These are phyloP conservation scores for Biscogniauxia sp. DNA, from an alignment of 2,329 filamentous ascomycete genomes.

Conservation along the genomic window DNA sequence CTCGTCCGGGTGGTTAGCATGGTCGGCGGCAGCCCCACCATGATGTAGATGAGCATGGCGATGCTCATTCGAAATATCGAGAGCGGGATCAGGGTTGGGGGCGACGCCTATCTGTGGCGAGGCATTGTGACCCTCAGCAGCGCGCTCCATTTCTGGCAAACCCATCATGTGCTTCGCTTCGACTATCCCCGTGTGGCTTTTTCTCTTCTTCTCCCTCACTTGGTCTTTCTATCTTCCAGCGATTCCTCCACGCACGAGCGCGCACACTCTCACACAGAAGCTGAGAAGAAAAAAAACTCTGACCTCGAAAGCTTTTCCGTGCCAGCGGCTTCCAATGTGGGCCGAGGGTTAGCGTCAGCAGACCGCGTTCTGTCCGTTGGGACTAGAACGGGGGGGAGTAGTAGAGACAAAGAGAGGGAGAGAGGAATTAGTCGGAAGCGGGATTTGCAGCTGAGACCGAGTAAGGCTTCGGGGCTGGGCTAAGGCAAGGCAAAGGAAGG, in stretches of 20 bases:
- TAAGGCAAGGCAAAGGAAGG: background rate
- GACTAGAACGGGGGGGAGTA: slow-evolving; percentile 11
- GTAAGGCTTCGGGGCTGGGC: background rate
- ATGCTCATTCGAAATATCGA: slow-evolving; percentile 42
- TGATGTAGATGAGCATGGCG: slow-evolving; percentile 44
- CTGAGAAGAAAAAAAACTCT: background rate
- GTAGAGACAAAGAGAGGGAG: slow-evolving; percentile 6
- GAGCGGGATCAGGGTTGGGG: slow-evolving; percentile 26
- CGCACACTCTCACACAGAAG: background rate
- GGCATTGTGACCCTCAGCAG: slow-evolving; percentile 22
- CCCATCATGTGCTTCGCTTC: slow-evolving; percentile 14
- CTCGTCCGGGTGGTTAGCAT: slow-evolving; percentile 38
- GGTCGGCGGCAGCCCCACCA: slow-evolving; percentile 33
- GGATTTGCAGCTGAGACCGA: background rate
- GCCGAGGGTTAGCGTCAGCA: slow-evolving; percentile 8
- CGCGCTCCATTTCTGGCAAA: slow-evolving; percentile 20
- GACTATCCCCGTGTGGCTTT: slow-evolving; percentile 2
- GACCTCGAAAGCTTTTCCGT: slow-evolving; percentile 4
- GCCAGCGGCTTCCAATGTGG: slow-evolving; percentile 9
- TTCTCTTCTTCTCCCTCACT: background rate
- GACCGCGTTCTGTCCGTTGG: slow-evolving; percentile 13
- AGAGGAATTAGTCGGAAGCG: slow-evolving; percentile 7
- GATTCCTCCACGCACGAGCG: too few relatives aligned
- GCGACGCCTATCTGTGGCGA: slow-evolving; percentile 20
- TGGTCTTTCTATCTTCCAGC: background rate